These are phyloP conservation scores for Daedaleopsis sinensis DNA, from an alignment of 768 basidiomycete genomes.

Conservation along the genomic window DNA sequence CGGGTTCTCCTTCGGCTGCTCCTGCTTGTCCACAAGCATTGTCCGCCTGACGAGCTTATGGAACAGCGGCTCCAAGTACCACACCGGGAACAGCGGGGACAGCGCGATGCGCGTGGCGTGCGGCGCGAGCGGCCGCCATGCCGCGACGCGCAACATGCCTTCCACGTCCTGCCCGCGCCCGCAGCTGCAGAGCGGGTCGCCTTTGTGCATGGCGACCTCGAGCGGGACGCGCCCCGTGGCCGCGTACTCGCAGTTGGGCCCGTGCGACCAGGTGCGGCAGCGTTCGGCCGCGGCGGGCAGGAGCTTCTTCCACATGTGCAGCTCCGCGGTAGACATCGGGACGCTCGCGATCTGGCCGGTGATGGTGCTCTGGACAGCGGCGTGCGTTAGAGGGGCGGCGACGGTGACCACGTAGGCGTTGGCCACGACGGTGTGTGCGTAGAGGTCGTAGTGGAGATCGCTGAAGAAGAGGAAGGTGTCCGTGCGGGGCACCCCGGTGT, in stretches of 20 bases:
- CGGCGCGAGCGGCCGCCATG: conserved; percentile 45
- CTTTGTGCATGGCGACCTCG: conserved; percentile 13
- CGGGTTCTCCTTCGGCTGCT: neutral
- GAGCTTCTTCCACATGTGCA: conserved; percentile 52
- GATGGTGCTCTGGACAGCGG: neutral
- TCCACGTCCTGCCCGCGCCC: conserved; percentile 34
- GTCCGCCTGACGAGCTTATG: neutral
- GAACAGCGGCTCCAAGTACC: conserved; percentile 46
- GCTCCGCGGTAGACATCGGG: conserved; percentile 40
- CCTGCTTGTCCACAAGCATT: neutral
- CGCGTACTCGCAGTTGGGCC: conserved; percentile 50
- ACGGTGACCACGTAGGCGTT: conserved; percentile 51
- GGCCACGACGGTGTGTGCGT: conserved; percentile 51
- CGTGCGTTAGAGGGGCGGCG: neutral
- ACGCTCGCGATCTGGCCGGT: conserved; percentile 36
- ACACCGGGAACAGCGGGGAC: conserved; percentile 54
- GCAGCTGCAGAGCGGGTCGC: conserved; percentile 45
- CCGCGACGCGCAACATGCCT: conserved; percentile 33
- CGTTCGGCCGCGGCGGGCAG: conserved; percentile 54
- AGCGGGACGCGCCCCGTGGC: conserved; percentile 39
- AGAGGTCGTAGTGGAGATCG: conserved; percentile 47
- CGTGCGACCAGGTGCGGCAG: conserved; percentile 45
- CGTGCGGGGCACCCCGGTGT: neutral
- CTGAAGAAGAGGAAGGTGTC: conserved; percentile 51
- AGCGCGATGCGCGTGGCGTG: conserved; percentile 54